Base-by-base conservation (phyloP, 2,329 filamentous ascomycete species). In the Bipolaris cookei region DNA sequence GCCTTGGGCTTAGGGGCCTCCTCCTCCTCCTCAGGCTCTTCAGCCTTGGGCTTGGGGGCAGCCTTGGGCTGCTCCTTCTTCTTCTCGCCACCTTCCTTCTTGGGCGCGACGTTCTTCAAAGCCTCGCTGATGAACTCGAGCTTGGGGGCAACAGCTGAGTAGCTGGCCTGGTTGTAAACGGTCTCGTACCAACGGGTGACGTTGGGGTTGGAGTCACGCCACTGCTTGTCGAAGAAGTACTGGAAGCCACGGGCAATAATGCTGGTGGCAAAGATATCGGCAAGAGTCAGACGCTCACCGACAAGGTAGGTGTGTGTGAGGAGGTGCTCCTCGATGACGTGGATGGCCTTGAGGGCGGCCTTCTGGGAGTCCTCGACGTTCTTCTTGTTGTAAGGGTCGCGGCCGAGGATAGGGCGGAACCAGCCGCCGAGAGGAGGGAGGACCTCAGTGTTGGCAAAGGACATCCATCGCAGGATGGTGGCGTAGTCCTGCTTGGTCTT, bases 401-500 rank as follows among this genome's bases (percentile, higher is more conserved):
- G 82, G 77, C 95, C 95, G 70, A 92, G 78, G 69, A 98, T 88
- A 69, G 95, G 95, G 69, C 86, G 86, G 88, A 90, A 95, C 91
- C 92, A 97, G 77, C 79, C 84, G 81, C 84, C 88, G 68, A 98
- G 81, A 66, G 81, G 78, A 65, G 86, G 79, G 68, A 97, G 84
- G 74, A 97, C 78, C 84, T 99, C 94, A 59, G 82, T 79, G 88
- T 98, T 99, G 87, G 90, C 90, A 83, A 89, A 98, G 67, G 94
- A 98, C 89, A 97, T 88, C 95, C 95, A 99, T 82, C 90, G 91
- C 78, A 99, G 86, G 81, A 99, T 99, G 70, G 93, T 93, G 73
- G 95, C 95, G 81, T 98, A 92, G 88, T 99, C 95, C 86, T 99
- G 94, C 90, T 99, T 99, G 83, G 93, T 99, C 90, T 98, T 98